phyloP scores from a whole-genome alignment of 164 flowering plant genomes.

The Stephania japonica region DNA sequence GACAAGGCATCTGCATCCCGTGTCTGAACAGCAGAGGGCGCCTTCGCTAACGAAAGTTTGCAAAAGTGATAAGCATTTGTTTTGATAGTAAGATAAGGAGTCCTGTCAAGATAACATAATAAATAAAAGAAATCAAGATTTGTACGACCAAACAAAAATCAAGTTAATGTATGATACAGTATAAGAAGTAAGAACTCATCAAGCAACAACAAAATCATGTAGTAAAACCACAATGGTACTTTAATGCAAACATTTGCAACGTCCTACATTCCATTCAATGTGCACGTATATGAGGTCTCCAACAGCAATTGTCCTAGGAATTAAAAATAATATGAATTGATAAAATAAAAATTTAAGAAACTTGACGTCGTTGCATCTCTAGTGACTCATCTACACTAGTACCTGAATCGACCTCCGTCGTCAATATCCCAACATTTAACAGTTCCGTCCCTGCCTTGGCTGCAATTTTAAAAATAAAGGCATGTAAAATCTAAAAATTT shows the following conservation, averaged over 20 bases:
- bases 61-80: slow-evolving; percentile 88
- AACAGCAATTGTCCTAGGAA: neutral
- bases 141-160: too few species aligned
- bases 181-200: too few species aligned
- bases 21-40: slow-evolving; percentile 23
- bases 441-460: slow-evolving; percentile 95
- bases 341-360: neutral
- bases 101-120: slow-evolving; percentile 32
- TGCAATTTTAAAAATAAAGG: slow-evolving; percentile 17
- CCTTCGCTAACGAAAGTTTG: slow-evolving; percentile 75
- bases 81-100: slow-evolving; percentile 48
- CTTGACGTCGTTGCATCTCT: neutral
- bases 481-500: neutral
- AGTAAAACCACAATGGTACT: neutral
- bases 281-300: neutral
- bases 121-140: too few species aligned
- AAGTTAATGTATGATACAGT: too few species aligned
- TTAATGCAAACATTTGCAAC: too few species aligned
- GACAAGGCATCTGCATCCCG: slow-evolving; percentile 18
- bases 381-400: neutral
- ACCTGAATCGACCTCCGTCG: slow-evolving; percentile 71
- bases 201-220: neutral
- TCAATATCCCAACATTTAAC: slow-evolving; percentile 79
- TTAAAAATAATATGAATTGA: too few species aligned
- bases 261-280: neutral